Base-by-base conservation (phyloP, 1,284 basidiomycete species). In the Apiotrichum montevideense region DNA sequence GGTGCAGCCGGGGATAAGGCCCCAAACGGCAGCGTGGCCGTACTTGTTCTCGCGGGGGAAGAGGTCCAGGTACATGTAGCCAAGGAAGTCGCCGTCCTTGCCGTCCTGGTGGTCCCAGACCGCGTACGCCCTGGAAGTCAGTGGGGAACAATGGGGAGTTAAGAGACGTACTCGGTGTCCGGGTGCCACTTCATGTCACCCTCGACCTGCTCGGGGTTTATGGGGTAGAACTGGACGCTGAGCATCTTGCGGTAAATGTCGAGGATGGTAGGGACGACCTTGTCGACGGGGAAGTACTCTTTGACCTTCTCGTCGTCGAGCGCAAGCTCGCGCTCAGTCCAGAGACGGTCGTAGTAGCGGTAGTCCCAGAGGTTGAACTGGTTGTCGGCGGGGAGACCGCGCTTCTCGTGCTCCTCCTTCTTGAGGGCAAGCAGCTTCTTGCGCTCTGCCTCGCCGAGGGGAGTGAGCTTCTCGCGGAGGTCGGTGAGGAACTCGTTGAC, bases 1-100 rank as follows among this genome's bases (percentile, higher is more conserved):
- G 34, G 52, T 52, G 48, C 46, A 62, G 35, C 54, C 60, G n/a
- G 54, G 54, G 34, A 58, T 56, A 64, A 85, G 86, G 4, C 87
- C 87, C 87, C 87, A 93, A 0, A 92, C 88, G 0, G 89, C 88
- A 0, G 90, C 90, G 76, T 93, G 90, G 5, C 86, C 84, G 70
- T 89, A 91, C 71, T 91, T 92, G 46, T 82, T 81, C 55, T 80
- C 87, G 86, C 90, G 84, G 53, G 90, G 90, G 80, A 87, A 92
- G 41, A 93, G 81, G 68, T 93, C 90, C 33, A 92, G 84, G 68
- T 90, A 89, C 69, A 87, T 58, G 87, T 72, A 88, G 85, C 14
- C 90, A 87, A 59, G 53, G 39, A 90, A 71, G 65, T 90, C 90
- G 39, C 80, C 85, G 3, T 82, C 80, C 63, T 80, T 83, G 39